Evolutionary conservation across 2,329 filamentous ascomycete species (phyloP), one percentile per base, ranked within the genome.

Genomic region (Aspergillus quadrilineatus): DNA sequence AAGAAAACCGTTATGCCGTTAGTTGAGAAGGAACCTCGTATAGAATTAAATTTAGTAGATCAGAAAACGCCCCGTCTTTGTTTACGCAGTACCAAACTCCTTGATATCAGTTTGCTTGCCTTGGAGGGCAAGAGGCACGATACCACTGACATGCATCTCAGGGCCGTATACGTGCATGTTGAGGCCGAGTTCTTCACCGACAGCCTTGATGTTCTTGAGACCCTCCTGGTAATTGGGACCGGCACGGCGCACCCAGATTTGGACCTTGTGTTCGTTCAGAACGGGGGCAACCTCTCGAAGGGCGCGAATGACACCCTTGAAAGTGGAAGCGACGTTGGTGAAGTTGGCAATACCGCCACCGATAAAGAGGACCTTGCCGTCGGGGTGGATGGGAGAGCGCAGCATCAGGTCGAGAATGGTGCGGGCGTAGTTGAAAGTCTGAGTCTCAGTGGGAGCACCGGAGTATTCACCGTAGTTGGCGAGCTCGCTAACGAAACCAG

Each of bases 401-500:
- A 99, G 89, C 90, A 99, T 96, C 63, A 99, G 87, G 77, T 99
- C 94, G 62, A 99, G 84, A 63, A 99, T 91, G 30, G 94, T 99
- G 72, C 90, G 89, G 72, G 94, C 92, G 80, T 99, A 99, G 87
- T 97, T 92, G 87, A 90, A 99, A 60, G 94, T 97, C 81, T 99
- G 94, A 45, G 92, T 96, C 87, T 99, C 94, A 60, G 92, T 97
- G 66, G 94, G 94, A 63, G 94, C 94, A 81, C 94, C 94, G 63
- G 94, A 97, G 88, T 99, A 99, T 81, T 99, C 94, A 77, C 94
- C 94, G 75, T 99, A 99, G 87, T 99, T 99, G 81, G 94, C 94
- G 53, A 99, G 87, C 79, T 99, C 92, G 69, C 91, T 87, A 63
- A 95, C 92, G 76, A 96, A 97, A 64, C 94, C 94, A 71, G 91